Conservation (phyloP, 1,284 basidiomycete genomes). For the Cutaneotrichosporon cyanovorans region DNA sequence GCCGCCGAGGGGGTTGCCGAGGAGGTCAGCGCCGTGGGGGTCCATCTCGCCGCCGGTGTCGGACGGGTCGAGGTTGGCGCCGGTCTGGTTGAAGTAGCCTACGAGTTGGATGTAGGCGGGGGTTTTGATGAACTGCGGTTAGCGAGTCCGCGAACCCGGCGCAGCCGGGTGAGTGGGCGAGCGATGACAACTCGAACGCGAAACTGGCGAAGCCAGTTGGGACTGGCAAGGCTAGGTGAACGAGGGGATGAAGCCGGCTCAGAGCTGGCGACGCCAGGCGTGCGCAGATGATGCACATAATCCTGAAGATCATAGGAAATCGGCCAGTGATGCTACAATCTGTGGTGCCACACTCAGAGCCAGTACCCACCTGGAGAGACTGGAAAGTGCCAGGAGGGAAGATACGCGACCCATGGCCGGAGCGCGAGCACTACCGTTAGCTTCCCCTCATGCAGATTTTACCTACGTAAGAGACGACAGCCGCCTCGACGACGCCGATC, state of each 20-base stretch:
- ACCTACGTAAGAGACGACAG: constrained; percentile 48
- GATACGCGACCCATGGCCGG: constrained; percentile 49
- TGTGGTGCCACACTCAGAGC: too few relatives aligned
- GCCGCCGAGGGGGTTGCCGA: constrained; percentile 51
- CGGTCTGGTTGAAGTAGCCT: constrained; percentile 47
- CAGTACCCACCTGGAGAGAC: not conserved
- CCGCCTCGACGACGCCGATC: constrained; percentile 51
- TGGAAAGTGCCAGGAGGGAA: constrained; percentile 26
- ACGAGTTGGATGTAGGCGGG: constrained; percentile 48
- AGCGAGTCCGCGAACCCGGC: too few relatives aligned
- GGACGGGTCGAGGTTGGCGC: constrained; percentile 45
- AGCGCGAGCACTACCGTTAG: constrained; percentile 48
- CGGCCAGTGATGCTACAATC: too few relatives aligned
- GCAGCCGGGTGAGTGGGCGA: not conserved
- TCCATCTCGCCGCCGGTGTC: constrained; percentile 49
- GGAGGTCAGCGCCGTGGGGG: constrained; percentile 45
- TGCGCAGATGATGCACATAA: too few relatives aligned
- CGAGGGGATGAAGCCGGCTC: too few relatives aligned
- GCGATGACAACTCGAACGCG: not conserved
- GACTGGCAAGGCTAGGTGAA: too few relatives aligned
- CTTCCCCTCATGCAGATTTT: not conserved
- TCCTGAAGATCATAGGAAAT: too few relatives aligned
- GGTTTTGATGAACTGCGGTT: constrained; percentile 26
- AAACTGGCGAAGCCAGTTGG: too few relatives aligned
- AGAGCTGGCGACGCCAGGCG: too few relatives aligned